Evolutionary conservation across 805 yeast species (phyloP), one percentile per base, ranked within the genome.

Genomic region (Starmerella sirachaensis): DNA sequence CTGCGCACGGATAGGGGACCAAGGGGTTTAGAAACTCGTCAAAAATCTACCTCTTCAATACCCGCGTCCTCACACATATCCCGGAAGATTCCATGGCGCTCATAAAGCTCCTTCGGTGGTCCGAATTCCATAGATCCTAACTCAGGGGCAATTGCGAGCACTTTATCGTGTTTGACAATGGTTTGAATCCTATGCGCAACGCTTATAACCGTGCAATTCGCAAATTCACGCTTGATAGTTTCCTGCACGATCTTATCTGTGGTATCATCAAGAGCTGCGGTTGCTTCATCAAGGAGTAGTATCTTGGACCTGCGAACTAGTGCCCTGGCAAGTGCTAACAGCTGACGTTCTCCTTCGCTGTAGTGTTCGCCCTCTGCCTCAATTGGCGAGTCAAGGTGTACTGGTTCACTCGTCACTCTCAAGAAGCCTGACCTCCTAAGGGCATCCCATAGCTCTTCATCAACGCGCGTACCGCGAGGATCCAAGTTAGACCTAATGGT

Each of bases 181-280:
- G 83, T 76, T 46, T 67, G 67, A 47, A 76, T 55, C 46, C 82
- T 68, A 49, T 78, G 85, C 2, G 85, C 86, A 55, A 78, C 74
- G 51, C 84, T 76, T 33, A 78, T 54, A 26, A 78, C 70, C 0
- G 86, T 77, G 52, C 82, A 75, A 19, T 68, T 57, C 5, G 59
- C 54, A 53, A 78, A 78, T 45, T 75, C 79, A 3, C 53, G 52
- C 0, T 63, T 64, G 46, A 78, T 76, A 3, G 78, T 72, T 0
- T 54, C 33, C 53, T 78, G 86, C 43, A 78, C 69, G 49, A 70
- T 65, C 5, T 68, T 60, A 55, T 78, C 88, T 0, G 86, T 78
- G 47, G 70, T 78, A 50, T 74, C 75, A 54, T 78, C 86, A n/a
- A 78, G 85, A 25, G 76, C 68, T 0, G 84, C 74, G 0, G 88